Percentiles rank a stretch among this genome's conserved stretches.
These are phyloP conservation scores for Trichopus zeylanicus DNA, from an alignment of 116 monocot genomes.

Conservation along the genomic window DNA sequence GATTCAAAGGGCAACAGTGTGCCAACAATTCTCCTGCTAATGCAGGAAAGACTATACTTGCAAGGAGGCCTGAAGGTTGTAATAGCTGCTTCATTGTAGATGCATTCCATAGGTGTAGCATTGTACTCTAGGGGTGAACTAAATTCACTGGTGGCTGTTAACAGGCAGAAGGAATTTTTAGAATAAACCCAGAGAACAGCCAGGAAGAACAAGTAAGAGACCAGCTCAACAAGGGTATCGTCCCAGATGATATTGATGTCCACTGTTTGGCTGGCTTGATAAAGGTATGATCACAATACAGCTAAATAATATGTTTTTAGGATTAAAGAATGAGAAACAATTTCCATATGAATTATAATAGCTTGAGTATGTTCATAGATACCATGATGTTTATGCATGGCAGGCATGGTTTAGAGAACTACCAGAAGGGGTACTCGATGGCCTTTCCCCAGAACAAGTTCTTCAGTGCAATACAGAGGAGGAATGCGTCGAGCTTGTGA, in stretches of 20 bases:
- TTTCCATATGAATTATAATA: no score
- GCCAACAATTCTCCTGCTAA: constrained; percentile 75
- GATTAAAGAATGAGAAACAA: no score
- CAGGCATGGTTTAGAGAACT: constrained; percentile 98
- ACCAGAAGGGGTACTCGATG: constrained; percentile 68
- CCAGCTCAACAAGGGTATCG: constrained; percentile 72
- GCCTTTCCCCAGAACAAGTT: constrained; percentile 82
- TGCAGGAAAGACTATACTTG: constrained; percentile 73
- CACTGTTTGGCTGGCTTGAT: constrained; percentile 90
- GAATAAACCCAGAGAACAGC: constrained; percentile 77
- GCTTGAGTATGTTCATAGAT: no score
- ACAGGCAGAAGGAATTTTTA: constrained; percentile 88
- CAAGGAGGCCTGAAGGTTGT: constrained; percentile 78
- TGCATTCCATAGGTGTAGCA: no score
- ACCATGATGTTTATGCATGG: no score
- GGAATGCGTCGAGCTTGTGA: constrained; percentile 62
- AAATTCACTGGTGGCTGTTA: no score
- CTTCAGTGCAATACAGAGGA: constrained; percentile 78
- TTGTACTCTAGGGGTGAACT: no score
- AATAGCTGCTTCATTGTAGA: no score
- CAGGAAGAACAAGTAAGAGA: constrained; percentile 74
- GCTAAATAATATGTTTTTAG: no score
- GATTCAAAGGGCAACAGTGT: constrained; percentile 87
- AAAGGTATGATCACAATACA: constrained; percentile 44
- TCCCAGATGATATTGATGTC: constrained; percentile 84